Conservation (phyloP, 129 eudicot genomes). For the Sambucus nigra region DNA sequence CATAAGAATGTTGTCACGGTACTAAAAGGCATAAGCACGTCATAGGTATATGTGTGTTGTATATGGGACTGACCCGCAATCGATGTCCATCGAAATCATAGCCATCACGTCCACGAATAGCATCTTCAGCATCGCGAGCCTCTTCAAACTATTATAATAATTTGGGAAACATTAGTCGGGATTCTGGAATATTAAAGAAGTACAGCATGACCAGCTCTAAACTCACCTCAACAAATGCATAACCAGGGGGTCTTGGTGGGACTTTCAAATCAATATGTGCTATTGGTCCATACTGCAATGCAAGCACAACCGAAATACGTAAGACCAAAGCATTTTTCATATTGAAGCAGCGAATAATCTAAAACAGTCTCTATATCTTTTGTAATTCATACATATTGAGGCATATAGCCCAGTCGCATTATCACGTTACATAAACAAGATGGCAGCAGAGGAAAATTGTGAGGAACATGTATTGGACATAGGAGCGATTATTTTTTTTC, state of each 20-base stretch:
- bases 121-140: slow-evolving; percentile 92
- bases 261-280: slow-evolving; percentile 83
- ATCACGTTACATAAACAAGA: too few relatives aligned
- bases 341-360: neutral
- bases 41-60: slow-evolving; percentile 12
- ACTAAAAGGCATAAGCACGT: neutral
- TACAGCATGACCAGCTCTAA: slow-evolving; percentile 3
- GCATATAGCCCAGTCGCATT: neutral
- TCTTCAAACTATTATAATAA: slow-evolving; percentile 59
- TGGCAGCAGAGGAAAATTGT: too few relatives aligned
- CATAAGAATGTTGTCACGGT: slow-evolving; percentile 2
- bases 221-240: slow-evolving; percentile 90
- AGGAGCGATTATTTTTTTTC: too few relatives aligned
- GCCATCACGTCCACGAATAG: slow-evolving; percentile 93
- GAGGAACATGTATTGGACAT: too few relatives aligned
- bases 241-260: slow-evolving; percentile 98
- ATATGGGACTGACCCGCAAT: slow-evolving; percentile 51
- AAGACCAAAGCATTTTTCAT: neutral
- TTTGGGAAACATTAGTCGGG: neutral
- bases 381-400: neutral
- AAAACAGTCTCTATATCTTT: neutral
- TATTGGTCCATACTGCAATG: slow-evolving; percentile 82
- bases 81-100: slow-evolving; percentile 91
- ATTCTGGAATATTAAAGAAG: neutral
- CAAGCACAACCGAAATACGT: neutral